Evolutionary conservation across 2,329 filamentous ascomycete genomes (phyloP).

Genomic region (Didymella sp.): DNA sequence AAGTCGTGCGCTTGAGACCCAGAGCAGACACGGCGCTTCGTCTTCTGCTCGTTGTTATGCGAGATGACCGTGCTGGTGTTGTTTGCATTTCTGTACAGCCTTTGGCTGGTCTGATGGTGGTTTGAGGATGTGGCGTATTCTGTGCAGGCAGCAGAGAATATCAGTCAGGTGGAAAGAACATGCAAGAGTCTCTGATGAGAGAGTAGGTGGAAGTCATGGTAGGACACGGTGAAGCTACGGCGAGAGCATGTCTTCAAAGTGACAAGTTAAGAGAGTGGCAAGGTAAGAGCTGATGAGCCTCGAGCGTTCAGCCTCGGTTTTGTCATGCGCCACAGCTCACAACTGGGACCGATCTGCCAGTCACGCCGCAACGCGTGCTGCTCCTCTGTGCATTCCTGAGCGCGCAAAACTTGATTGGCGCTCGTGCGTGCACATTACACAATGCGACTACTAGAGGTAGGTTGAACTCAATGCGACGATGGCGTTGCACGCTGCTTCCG

Average conservation of each 20-base stretch:
- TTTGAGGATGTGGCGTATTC: neutral
- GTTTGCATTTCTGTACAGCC: constrained; percentile 31
- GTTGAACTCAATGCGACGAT: constrained; percentile 1
- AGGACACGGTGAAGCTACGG: constrained; percentile 4
- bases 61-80: constrained; percentile 43
- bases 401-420: constrained; percentile 2
- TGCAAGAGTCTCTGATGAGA: neutral
- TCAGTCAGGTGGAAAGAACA: constrained; percentile 6
- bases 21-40: constrained; percentile 34
- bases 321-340: constrained; percentile 26
- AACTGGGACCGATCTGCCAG: neutral
- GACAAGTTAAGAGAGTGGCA: constrained; percentile 34
- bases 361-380: neutral
- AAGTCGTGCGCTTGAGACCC: constrained; percentile 41
- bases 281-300: constrained; percentile 6
- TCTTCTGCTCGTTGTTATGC: constrained; percentile 37
- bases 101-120: neutral
- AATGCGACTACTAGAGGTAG: neutral
- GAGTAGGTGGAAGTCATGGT: constrained; percentile 24
- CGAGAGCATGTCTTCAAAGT: constrained; percentile 28
- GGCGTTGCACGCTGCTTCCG: constrained; percentile 20
- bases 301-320: constrained; percentile 17
- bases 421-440: neutral
- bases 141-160: neutral
- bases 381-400: neutral